Evolutionary conservation across 2,329 filamentous ascomycete species (phyloP).

Genomic region (Pseudogymnoascus sp.): DNA sequence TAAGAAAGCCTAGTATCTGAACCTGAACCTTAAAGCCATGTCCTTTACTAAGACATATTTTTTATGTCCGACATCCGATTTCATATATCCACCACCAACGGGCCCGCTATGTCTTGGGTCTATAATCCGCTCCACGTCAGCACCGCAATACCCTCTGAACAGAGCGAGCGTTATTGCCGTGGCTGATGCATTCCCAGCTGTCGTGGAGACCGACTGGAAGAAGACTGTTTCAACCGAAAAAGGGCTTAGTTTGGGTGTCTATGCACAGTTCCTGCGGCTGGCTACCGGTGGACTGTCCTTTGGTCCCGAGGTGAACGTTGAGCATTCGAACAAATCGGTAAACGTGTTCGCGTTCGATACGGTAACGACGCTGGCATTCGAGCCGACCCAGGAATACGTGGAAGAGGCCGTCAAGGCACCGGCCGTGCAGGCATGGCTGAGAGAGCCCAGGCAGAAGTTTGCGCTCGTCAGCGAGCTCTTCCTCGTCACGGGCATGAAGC

Average conservation of each 20-base stretch:
- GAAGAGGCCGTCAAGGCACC: constrained; percentile 27
- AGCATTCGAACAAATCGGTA: constrained; percentile 21
- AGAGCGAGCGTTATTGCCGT: constrained; percentile 23
- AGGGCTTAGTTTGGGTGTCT: constrained; percentile 25
- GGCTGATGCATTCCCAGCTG: constrained; percentile 19
- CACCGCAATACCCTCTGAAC: constrained; percentile 28
- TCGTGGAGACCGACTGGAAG: constrained; percentile 28
- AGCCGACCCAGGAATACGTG: constrained; percentile 27
- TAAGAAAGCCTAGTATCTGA: constrained; percentile 1
- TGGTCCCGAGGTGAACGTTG: constrained; percentile 25
- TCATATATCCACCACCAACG: constrained; percentile 26
- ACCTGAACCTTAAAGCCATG: constrained; percentile 27
- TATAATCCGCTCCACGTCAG: constrained; percentile 28
- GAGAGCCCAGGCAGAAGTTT: constrained; percentile 26
- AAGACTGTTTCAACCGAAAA: constrained; percentile 28
- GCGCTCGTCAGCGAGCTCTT: constrained; percentile 22
- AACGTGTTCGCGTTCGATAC: constrained; percentile 27
- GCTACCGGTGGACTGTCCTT: constrained; percentile 23
- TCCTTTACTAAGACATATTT: constrained; percentile 26
- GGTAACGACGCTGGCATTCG: constrained; percentile 27
- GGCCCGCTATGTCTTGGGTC: constrained; percentile 29
- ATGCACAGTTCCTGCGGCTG: constrained; percentile 29
- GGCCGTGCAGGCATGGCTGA: constrained; percentile 26
- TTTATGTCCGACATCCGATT: constrained; percentile 27
- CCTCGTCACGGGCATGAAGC: constrained; percentile 28